Evolutionary conservation across 371 early-diverging fungal genomes (phyloP).

Genomic region (Funneliformis caledonium): DNA sequence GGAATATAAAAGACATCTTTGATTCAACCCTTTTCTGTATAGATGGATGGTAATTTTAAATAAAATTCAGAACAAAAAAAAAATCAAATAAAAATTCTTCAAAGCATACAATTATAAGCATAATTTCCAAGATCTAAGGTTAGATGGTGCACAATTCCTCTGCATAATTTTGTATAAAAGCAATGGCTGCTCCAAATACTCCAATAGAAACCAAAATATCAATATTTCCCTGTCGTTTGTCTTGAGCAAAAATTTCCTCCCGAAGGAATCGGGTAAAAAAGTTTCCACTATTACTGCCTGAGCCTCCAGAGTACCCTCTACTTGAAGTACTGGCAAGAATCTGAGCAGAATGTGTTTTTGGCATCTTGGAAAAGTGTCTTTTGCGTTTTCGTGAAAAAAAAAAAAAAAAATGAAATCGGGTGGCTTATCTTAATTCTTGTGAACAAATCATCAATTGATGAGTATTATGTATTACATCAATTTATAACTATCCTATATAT

Average conservation of each 20-base stretch:
- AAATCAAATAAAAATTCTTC: neutral
- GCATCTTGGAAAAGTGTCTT: neutral
- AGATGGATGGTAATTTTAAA: too few species aligned
- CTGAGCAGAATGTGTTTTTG: neutral
- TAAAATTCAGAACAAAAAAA: too few species aligned
- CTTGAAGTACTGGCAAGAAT: neutral
- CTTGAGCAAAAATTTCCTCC: slow-evolving; percentile 56
- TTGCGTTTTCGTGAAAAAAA: neutral
- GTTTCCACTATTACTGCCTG: neutral
- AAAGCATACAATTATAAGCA: neutral
- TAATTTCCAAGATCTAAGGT: neutral
- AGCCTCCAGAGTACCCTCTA: neutral
- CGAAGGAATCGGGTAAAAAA: slow-evolving; percentile 49
- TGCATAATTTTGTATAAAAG: slow-evolving; percentile 62
- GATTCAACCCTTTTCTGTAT: too few species aligned
- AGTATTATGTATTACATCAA: slow-evolving; percentile 9
- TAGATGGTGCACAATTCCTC: slow-evolving; percentile 34
- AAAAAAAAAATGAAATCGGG: neutral
- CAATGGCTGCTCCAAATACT: slow-evolving; percentile 58
- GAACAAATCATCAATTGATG: slow-evolving; percentile 30
- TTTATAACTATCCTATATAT: neutral
- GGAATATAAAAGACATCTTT: too few species aligned
- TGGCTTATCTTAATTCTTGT: neutral
- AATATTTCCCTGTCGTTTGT: slow-evolving; percentile 59
- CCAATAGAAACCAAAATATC: slow-evolving; percentile 58